These are phyloP conservation scores for Amaranthus tricolor DNA, from an alignment of 179 eudicot species.

Conservation along the genomic window DNA sequence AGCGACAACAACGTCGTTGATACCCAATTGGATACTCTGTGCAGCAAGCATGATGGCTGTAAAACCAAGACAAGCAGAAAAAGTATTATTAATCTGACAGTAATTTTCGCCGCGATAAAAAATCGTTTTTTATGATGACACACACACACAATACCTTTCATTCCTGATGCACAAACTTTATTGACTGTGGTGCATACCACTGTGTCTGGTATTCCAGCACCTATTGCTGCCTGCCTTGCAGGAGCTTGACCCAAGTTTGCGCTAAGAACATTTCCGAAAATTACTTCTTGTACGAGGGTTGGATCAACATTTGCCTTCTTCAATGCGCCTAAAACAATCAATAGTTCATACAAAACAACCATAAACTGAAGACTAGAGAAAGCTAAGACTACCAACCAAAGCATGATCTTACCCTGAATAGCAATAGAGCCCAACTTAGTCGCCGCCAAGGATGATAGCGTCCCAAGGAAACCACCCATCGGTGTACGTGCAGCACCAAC, in stretches of 20 bases:
- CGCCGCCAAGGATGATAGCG: constrained; percentile 82
- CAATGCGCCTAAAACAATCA: constrained; percentile 56
- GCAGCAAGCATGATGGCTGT: constrained; percentile 97
- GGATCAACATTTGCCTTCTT: constrained; percentile 90
- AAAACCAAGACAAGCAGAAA: constrained; percentile 19
- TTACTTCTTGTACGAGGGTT: constrained; percentile 87
- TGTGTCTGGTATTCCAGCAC: constrained; percentile 83
- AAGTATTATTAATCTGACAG: not conserved
- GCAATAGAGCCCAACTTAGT: constrained; percentile 91
- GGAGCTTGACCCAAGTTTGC: constrained; percentile 99
- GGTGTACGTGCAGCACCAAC: constrained; percentile 99
- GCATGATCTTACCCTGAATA: constrained; percentile 56
- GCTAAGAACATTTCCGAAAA: constrained; percentile 91
- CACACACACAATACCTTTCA: constrained; percentile 63
- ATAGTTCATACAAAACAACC: not conserved
- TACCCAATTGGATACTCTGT: constrained; percentile 92
- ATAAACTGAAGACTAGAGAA: not conserved
- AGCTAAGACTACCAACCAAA: not conserved
- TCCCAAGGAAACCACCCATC: constrained; percentile 92
- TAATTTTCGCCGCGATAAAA: not conserved
- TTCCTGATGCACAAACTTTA: constrained; percentile 99
- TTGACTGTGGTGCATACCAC: constrained; percentile 85
- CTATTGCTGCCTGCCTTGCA: constrained; percentile 96
- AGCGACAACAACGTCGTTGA: constrained; percentile 91
- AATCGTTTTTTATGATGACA: not conserved